Evolutionary conservation across 148 eudicot species (phyloP).

Genomic region (Amaranthus cruentus): DNA sequence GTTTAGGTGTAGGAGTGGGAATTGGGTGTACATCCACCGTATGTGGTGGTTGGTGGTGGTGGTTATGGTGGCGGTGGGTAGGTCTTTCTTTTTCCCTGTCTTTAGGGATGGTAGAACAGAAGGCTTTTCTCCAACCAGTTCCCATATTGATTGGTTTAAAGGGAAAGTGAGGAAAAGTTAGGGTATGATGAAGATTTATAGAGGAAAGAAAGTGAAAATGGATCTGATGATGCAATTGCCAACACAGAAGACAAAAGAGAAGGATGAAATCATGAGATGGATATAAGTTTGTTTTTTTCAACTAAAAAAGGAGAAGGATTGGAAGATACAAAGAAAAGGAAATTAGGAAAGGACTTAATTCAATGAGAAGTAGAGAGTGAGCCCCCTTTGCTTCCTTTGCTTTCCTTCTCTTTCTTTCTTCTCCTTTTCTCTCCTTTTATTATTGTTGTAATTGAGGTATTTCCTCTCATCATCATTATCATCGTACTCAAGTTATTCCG

Average conservation of each 20-base stretch:
- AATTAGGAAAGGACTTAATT: neutral
- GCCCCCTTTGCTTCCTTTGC: neutral
- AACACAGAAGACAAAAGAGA: slow-evolving; percentile 29
- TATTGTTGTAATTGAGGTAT: too few relatives aligned
- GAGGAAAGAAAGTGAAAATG: neutral
- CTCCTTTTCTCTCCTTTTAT: neutral
- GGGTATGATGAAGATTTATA: neutral
- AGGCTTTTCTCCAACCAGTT: slow-evolving; percentile 86
- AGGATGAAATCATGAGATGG: slow-evolving; percentile 8
- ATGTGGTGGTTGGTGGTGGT: neutral
- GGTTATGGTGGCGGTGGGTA: neutral
- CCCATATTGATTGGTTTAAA: slow-evolving; percentile 41
- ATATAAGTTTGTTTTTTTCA: neutral
- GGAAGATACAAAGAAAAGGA: neutral
- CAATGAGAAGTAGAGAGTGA: neutral
- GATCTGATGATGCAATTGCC: slow-evolving; percentile 18
- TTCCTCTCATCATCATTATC: too few relatives aligned
- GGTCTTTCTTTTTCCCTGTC: slow-evolving; percentile 27
- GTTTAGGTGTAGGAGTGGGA: slow-evolving; percentile 30
- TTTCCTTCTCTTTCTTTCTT: neutral
- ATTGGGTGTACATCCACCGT: neutral
- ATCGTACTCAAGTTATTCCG: too few relatives aligned
- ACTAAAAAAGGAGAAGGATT: too few relatives aligned
- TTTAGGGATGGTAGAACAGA: slow-evolving; percentile 70
- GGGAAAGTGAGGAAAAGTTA: neutral